Evolutionary conservation across 2,329 filamentous ascomycete genomes (phyloP), one percentile per base, ranked within the genome.

Genomic region (Penicillium glabrum): DNA sequence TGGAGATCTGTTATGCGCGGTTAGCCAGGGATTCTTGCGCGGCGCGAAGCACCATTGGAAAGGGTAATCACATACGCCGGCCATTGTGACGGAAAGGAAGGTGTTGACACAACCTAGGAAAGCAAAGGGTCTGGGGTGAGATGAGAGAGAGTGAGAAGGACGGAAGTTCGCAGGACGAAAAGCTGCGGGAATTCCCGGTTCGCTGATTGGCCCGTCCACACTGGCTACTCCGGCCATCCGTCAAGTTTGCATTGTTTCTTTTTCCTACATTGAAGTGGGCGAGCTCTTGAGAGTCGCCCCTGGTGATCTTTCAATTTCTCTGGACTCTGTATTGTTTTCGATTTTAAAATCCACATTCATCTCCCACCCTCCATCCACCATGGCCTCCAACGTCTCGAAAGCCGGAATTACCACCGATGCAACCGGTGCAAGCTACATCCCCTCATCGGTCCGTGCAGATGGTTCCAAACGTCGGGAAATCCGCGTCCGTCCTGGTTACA

Each of bases 391-490:
- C 49, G 47, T 63, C 46, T 58, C 63, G 21, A 53, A 54, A 29
- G 61, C 90, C 41, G 90, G 90, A 65, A 93, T 93, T 70, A 88
- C 93, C 67, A 88, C 88, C 51, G 88, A 93, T 72, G 84, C 76
- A 61, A 90, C 86, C 65, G 96, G 95, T 70, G 86, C 92, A 71
- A 90, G 93, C 45, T 88, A 92, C 67, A 98, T 99, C 56, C 95
- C 95, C 26, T 85, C 93, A 44, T 98, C 93, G 0, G 80, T 86
- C 44, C 89, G 96, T 53, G 79, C 95, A 24, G 95, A 99, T 72
- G 95, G 95, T 56, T 91, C 89, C 50, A 90, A 90, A n/a, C 87
- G 95, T 55, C 96, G 90, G 71, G 93, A 96, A 69, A 98, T 98
- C 72, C 91, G 91, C 70, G 91, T 99, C 59, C 87, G 91, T 29